Percentiles rank a stretch among this genome's conserved stretches.
Conservation (phyloP, 176 grass and related monocot genomes). For the Ensete ventricosum region DNA sequence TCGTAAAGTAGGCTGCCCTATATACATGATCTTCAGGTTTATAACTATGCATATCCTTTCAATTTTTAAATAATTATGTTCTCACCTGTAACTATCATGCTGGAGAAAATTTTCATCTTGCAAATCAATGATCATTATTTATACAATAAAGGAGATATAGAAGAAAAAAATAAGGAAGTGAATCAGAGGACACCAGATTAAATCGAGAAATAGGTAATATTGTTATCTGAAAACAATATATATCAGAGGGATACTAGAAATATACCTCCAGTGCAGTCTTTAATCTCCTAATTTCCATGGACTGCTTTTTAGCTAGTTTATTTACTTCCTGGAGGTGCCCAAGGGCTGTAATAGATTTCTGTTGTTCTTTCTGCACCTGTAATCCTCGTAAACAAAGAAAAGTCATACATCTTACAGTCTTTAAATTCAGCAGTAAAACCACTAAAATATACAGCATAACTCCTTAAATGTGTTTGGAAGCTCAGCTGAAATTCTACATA, state of each 20-base stretch:
- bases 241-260: constrained; percentile 2
- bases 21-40: no score
- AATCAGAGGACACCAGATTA: no score
- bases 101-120: no score
- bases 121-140: no score
- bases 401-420: constrained; percentile 3
- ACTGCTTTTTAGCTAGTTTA: constrained; percentile 44
- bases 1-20: no score
- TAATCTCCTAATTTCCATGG: constrained; percentile 63
- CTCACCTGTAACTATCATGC: no score
- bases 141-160: no score
- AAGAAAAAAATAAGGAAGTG: no score
- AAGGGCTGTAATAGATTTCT: constrained; percentile 41
- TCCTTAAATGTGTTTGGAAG: no score
- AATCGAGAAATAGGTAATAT: no score
- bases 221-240: neutral
- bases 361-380: constrained; percentile 59
- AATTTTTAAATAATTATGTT: no score
- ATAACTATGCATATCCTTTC: no score
- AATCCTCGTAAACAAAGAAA: neutral
- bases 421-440: neutral
- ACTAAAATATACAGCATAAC: neutral
- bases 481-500: neutral
- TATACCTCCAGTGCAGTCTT: constrained; percentile 56
- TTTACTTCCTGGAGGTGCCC: constrained; percentile 54